These are phyloP conservation scores for Macrolepiota dolichaula DNA, from an alignment of 768 basidiomycete species.

Conservation along the genomic window DNA sequence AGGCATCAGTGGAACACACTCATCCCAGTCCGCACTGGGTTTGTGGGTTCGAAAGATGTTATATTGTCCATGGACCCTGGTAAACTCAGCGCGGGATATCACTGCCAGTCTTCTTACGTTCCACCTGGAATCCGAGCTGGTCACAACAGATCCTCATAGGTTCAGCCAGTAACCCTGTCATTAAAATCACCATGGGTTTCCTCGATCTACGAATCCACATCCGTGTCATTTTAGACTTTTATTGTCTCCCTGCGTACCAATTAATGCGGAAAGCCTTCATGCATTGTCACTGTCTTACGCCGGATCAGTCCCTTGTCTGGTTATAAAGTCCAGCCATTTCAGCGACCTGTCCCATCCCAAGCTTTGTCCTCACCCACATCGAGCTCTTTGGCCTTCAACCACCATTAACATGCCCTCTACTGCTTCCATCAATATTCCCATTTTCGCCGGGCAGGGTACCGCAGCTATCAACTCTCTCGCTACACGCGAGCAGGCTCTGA, in stretches of 20 bases:
- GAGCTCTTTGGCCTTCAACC: background rate
- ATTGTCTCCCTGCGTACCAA: background rate
- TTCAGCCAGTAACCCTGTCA: too few species aligned
- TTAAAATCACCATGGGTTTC: background rate
- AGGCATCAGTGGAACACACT: too few species aligned
- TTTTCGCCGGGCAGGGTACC: slow-evolving; percentile 56
- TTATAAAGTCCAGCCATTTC: slow-evolving; percentile 2
- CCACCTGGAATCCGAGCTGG: too few species aligned
- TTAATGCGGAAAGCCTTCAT: background rate
- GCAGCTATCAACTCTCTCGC: slow-evolving; percentile 25
- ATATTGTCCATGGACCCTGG: too few species aligned
- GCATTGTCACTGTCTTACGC: background rate
- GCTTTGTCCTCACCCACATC: background rate
- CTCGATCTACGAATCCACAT: too few species aligned
- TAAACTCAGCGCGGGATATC: background rate
- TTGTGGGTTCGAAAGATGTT: too few species aligned
- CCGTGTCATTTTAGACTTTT: background rate
- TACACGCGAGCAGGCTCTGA: slow-evolving; percentile 35
- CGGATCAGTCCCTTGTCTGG: background rate
- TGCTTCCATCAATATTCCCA: slow-evolving; percentile 22
- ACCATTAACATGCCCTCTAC: slow-evolving; percentile 21
- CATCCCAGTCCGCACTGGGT: too few species aligned
- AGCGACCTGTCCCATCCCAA: background rate
- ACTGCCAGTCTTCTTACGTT: too few species aligned
- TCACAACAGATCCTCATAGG: too few species aligned